These are phyloP conservation scores for Coniosporium tulheliwenetii DNA, from an alignment of 2,329 filamentous ascomycete genomes.

Conservation along the genomic window DNA sequence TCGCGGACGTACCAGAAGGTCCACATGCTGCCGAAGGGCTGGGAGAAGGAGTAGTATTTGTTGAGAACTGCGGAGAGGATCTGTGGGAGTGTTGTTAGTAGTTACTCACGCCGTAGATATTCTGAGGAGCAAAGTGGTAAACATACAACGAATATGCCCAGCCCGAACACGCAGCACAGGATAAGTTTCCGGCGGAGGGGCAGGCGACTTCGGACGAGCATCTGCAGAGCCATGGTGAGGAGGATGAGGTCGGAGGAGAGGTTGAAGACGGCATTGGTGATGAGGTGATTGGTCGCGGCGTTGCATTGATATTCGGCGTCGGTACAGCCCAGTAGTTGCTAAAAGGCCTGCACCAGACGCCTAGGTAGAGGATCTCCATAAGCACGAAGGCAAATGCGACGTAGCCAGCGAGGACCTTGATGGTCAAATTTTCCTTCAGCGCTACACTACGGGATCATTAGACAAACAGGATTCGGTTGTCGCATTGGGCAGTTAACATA, in stretches of 20 bases:
- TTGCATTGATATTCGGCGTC: conserved; percentile 21
- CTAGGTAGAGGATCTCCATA: conserved; percentile 24
- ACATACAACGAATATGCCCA: conserved; percentile 34
- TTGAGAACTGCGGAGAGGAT: conserved; percentile 44
- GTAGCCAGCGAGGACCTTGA: conserved; percentile 18
- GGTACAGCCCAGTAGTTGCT: conserved; percentile 16
- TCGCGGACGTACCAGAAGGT: conserved; percentile 47
- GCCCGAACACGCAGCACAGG: conserved; percentile 37
- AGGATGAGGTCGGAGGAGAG: conserved; percentile 31
- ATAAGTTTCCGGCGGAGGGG: conserved; percentile 35
- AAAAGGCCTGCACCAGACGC: conserved; percentile 23
- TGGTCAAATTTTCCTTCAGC: conserved; percentile 17
- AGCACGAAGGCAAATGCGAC: conserved; percentile 17
- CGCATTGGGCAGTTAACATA: conserved; percentile 4
- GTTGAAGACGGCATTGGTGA: conserved; percentile 24
- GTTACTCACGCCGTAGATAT: neutral
- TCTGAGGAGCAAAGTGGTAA: neutral
- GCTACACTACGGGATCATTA: conserved; percentile 5
- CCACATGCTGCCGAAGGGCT: conserved; percentile 40
- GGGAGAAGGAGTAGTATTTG: conserved; percentile 44
- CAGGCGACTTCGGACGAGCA: conserved; percentile 26
- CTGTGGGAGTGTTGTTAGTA: conserved; percentile 4
- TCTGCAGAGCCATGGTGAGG: conserved; percentile 26
- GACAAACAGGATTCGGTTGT: neutral
- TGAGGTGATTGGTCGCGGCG: conserved; percentile 20